Evolutionary conservation across 768 basidiomycete species (phyloP).

Genomic region (Sutorius australiensis): DNA sequence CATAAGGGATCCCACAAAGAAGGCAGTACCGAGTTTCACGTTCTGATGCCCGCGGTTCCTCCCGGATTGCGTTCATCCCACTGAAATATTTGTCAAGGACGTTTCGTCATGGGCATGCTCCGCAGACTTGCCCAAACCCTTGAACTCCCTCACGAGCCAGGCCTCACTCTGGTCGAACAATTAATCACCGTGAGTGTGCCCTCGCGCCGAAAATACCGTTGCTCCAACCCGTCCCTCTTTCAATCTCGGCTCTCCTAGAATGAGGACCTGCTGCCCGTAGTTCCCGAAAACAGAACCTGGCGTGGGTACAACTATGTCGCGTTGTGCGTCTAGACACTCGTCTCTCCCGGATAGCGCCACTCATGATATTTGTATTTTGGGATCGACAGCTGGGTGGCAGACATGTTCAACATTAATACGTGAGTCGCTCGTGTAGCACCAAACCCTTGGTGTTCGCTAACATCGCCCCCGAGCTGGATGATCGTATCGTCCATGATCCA

Average conservation of each 20-base stretch:
- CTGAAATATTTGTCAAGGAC: conserved; percentile 1
- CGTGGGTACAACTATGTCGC: conserved; percentile 59
- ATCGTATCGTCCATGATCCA: conserved; percentile 74
- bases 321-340: conserved; percentile 41
- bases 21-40: background rate
- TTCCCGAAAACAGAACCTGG: conserved; percentile 63
- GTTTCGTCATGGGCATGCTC: conserved; percentile 21
- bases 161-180: conserved; percentile 49
- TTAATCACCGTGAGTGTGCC: conserved; percentile 50
- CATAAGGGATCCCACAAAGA: conserved; percentile 14
- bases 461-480: conserved; percentile 52
- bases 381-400: conserved; percentile 65
- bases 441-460: background rate
- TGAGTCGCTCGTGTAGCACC: conserved; percentile 32
- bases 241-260: conserved; percentile 42
- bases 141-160: conserved; percentile 53
- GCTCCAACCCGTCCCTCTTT: conserved; percentile 2
- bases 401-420: conserved; percentile 78
- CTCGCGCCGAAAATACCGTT: conserved; percentile 1
- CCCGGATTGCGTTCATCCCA: background rate
- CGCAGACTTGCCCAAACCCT: conserved; percentile 30
- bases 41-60: background rate
- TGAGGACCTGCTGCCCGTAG: conserved; percentile 69
- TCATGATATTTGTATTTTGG: background rate
- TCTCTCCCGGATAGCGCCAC: background rate